Evolutionary conservation across 805 yeast genomes (phyloP).

Genomic region (Candida peoriensis): DNA sequence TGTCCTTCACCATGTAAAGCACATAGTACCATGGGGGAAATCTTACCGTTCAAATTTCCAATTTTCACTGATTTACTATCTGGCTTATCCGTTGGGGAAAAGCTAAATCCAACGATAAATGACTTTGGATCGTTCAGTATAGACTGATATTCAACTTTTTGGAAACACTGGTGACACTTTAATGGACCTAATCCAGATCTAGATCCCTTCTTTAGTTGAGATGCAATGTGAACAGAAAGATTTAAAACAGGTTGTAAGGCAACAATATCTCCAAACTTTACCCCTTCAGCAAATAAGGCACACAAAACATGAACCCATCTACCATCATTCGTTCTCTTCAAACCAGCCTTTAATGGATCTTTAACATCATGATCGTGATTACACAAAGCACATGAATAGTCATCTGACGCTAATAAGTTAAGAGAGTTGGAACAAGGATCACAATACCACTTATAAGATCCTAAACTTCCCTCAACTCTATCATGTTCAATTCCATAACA

Average conservation of each 20-base stretch:
- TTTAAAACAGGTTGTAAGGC: constrained; percentile 45
- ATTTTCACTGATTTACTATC: constrained; percentile 22
- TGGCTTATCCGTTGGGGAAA: constrained; percentile 9
- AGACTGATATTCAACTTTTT: constrained; percentile 41
- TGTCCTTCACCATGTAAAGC: constrained; percentile 27
- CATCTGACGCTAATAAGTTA: constrained; percentile 51
- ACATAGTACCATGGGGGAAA: constrained; percentile 42
- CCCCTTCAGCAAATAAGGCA: constrained; percentile 48
- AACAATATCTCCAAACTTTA: constrained; percentile 36
- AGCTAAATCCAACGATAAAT: constrained; percentile 48
- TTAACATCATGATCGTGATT: constrained; percentile 24
- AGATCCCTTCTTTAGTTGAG: constrained; percentile 28
- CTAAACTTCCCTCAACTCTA: constrained; percentile 11
- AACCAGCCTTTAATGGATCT: constrained; percentile 41
- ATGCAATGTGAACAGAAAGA: constrained; percentile 22
- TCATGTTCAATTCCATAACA: constrained; percentile 54
- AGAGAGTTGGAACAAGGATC: constrained; percentile 72
- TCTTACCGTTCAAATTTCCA: constrained; percentile 29
- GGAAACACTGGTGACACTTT: constrained; percentile 44
- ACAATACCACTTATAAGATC: constrained; percentile 62
- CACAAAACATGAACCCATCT: constrained; percentile 79
- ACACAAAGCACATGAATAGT: constrained; percentile 67
- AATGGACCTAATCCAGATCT: constrained; percentile 42
- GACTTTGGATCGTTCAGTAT: constrained; percentile 42
- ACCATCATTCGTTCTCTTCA: constrained; percentile 63